Base-by-base conservation (phyloP, 2,329 filamentous ascomycete genomes). In the Hypoxylon sp. region DNA sequence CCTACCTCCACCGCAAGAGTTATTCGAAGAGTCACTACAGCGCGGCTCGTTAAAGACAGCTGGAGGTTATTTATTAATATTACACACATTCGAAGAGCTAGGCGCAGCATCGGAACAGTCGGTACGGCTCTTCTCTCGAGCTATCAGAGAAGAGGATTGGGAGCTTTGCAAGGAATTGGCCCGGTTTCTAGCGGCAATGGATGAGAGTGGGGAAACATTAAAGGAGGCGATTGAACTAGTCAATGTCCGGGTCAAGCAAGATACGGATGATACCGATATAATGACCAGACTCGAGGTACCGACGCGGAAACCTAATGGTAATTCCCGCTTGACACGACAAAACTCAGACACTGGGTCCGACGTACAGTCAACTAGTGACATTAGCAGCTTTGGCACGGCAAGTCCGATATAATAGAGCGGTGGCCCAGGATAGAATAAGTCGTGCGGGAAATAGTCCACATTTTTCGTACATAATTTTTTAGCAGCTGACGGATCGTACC, bases 161-260 rank as follows among this genome's bases (percentile, higher is more conserved):
- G 94, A 98, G 73, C 82, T 99, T 28, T 98, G 96, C 81, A 96
- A 94, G 74, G 96, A 99, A 79, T 85, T 99, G 28, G 94, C 96
- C 10, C 86, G 95, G n/a, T 99, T 99, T 80, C 82, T 99, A 62
- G 94, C 97, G 50, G 95, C 95, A 4, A 89, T 99, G 74, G 96
- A 99, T 76, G 90, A 93, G 71, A 92, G 90, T 13, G 96, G 96
- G 0, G 89, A 91, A 71, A 95, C 93, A 48, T 83, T 99, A 52
- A 84, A 88, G 59, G 88, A 91, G 73, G 92, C 91, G 1, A 85
- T 97, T 79, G 86, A 88, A 72, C 83, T 89, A 79, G 86, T 89
- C 5, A 85, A 87, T 51, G 77, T 81, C 38, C 73, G 75, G 14
- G 70, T 78, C 32, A 79, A 77, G 57, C 77, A 79, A 50, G 78